phyloP scores from a whole-genome alignment of 2,329 filamentous ascomycete species.

The Penicillium griseofulvum region DNA sequence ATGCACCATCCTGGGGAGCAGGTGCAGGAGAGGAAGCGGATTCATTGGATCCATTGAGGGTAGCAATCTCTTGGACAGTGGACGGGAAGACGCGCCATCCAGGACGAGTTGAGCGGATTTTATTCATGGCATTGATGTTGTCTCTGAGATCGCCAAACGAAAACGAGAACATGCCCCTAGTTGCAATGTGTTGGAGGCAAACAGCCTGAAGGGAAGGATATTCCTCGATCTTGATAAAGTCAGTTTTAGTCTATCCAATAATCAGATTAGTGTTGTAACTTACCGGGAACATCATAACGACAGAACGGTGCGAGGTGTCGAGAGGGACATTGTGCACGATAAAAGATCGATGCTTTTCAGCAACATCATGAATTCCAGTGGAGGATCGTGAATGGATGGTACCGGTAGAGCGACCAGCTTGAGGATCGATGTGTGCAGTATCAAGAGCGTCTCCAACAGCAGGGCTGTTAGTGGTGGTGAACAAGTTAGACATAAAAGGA shows the following conservation, averaged over 20 bases:
- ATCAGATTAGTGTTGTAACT: background rate
- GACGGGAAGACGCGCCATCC: background rate
- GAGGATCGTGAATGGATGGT: background rate
- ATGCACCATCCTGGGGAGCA: background rate
- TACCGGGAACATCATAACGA: background rate
- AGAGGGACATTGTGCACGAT: background rate
- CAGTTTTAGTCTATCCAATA: background rate
- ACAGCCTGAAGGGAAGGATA: constrained; percentile 1
- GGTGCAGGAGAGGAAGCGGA: background rate
- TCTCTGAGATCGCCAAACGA: constrained; percentile 2
- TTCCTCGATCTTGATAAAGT: background rate
- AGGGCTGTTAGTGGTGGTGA: background rate
- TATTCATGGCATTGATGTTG: background rate
- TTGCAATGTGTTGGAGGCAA: background rate
- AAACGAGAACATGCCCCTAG: background rate
- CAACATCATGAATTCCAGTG: background rate
- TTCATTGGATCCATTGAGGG: background rate
- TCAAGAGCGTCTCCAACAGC: background rate
- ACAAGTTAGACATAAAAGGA: background rate
- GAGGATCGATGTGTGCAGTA: too few relatives aligned
- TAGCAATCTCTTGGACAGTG: background rate
- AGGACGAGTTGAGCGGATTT: background rate
- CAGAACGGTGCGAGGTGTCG: background rate
- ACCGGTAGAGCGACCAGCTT: background rate
- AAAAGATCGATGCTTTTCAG: background rate